Conservation (phyloP, 805 yeast genomes). For the Pichia heedii region DNA sequence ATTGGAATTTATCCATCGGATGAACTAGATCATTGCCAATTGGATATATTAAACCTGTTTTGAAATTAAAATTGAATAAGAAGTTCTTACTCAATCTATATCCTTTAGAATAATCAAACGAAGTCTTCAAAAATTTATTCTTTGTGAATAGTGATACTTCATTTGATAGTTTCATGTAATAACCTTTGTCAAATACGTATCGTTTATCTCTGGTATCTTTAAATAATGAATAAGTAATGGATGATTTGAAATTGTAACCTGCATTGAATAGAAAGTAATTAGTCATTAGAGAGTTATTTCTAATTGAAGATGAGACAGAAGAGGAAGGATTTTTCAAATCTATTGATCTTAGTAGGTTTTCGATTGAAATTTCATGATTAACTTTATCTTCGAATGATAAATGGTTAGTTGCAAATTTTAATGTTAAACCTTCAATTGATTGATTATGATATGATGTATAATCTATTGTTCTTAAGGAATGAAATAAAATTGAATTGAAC, state of each 20-base stretch:
- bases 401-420: conserved; percentile 31
- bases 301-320: conserved; percentile 10
- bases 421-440: conserved; percentile 33
- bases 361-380: conserved; percentile 42
- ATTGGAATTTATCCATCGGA: conserved; percentile 43
- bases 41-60: conserved; percentile 21
- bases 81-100: conserved; percentile 12
- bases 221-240: conserved; percentile 31
- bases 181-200: conserved; percentile 37
- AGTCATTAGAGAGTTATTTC: conserved; percentile 25
- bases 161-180: conserved; percentile 23
- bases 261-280: conserved; percentile 30
- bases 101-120: conserved; percentile 33
- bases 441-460: conserved; percentile 40
- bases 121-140: conserved; percentile 33
- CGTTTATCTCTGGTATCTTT: conserved; percentile 38
- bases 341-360: conserved; percentile 36
- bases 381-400: conserved; percentile 21
- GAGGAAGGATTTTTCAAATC: conserved; percentile 10
- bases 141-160: conserved; percentile 21
- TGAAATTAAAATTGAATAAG: conserved; percentile 18
- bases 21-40: conserved; percentile 19
- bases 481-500: conserved; percentile 31
- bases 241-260: conserved; percentile 38
- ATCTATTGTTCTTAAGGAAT: conserved; percentile 39